Base-by-base conservation (phyloP, 768 basidiomycete species). In the Amanita molliuscula region DNA sequence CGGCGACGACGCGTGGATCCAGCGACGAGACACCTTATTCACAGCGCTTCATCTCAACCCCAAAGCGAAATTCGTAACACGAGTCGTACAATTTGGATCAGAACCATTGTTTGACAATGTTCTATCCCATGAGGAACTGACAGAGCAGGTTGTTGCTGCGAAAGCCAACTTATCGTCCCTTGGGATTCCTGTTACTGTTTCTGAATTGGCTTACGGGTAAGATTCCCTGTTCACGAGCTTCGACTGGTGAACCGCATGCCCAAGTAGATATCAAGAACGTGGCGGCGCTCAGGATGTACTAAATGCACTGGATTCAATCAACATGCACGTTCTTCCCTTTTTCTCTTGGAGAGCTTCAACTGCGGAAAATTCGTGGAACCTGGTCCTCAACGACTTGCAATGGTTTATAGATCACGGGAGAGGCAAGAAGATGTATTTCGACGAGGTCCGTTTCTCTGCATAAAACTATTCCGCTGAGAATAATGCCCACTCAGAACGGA, bases 341-440 rank as follows among this genome's bases (percentile, higher is more conserved):
- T 81, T 79, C 56, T 67, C 69, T 2, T 59, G 65, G 37, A 23
- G 62, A 23, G 76, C 75, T 25, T 73, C 75, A 5, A 76, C 65
- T 69, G 79, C 74, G 2, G 64, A 67, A 34, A 56, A 65, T 9
- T 69, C 79, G 2, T 80, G 80, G 79, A 73, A 76, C 1, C 57
- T 76, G 5, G 74, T 81, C 0, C 42, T 67, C 42, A 61, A 55
- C 2, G 78, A 82, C 55, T 54, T 79, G 45, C 58, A 79, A 50
- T 82, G 76, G 73, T 81, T 82, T 57, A 71, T 77, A 38, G 56
- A 67, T 6, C 62, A 75, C 46, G 79, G 76, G 9, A 61, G 73
- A 13, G 77, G 75, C 6, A 81, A 82, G 68, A 82, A 82, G 59
- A 80, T 81, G 65, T 77, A 78, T 52, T 67, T 80, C 43, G 75